phyloP scores from a whole-genome alignment of 2,329 filamentous ascomycete species.

The Hypomyces perniciosus region DNA sequence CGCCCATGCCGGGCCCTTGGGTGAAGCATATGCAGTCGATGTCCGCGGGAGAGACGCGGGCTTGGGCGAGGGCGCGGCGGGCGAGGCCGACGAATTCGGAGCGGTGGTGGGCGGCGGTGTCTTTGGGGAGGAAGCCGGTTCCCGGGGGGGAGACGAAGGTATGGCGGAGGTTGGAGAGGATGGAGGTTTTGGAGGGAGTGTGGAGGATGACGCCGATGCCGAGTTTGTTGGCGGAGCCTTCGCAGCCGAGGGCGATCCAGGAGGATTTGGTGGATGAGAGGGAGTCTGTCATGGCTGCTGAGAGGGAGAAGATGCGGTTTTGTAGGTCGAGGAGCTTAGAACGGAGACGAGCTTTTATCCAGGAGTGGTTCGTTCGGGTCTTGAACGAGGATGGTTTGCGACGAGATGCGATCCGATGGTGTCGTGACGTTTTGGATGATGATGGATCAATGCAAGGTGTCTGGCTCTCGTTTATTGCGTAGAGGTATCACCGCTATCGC shows the following conservation, averaged over 20 bases:
- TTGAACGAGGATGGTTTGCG: no score
- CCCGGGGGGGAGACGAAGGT: slow-evolving; percentile 90
- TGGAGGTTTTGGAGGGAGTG: slow-evolving; percentile 47
- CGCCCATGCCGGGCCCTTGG: slow-evolving; percentile 92
- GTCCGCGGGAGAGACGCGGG: slow-evolving; percentile 54
- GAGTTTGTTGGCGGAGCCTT: slow-evolving; percentile 97
- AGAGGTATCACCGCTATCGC: no score
- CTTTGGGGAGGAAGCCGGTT: slow-evolving; percentile 91
- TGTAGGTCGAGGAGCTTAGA: background rate
- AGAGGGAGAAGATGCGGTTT: slow-evolving; percentile 1
- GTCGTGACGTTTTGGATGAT: no score
- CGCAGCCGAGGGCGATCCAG: slow-evolving; percentile 56
- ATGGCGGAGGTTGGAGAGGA: slow-evolving; percentile 91
- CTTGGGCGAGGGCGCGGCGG: slow-evolving; percentile 68
- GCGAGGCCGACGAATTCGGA: slow-evolving; percentile 77
- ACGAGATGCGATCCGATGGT: no score
- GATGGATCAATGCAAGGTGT: no score
- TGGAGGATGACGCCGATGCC: slow-evolving; percentile 90
- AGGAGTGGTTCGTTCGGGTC: no score
- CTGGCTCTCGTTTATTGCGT: no score
- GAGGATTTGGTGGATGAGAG: slow-evolving; percentile 13
- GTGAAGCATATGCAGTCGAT: slow-evolving; percentile 95
- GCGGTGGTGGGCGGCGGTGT: slow-evolving; percentile 90
- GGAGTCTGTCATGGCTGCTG: background rate
- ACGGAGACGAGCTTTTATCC: no score